Conservation (phyloP, 2,329 filamentous ascomycete species). For the Phoma sp. region DNA sequence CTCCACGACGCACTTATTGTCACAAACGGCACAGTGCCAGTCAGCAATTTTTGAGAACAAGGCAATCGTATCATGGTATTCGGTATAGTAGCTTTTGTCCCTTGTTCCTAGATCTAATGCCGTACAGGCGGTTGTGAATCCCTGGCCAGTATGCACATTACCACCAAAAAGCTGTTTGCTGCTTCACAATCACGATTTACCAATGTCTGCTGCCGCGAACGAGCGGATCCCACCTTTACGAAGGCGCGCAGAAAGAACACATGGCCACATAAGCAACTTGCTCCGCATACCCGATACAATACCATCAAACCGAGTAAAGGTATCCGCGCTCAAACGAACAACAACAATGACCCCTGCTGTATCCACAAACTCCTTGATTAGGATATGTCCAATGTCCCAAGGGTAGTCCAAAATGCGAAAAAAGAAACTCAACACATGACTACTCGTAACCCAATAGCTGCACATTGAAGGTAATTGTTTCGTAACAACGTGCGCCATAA, state of each 20-base stretch:
- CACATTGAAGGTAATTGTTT: conserved; percentile 33
- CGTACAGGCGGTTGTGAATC: conserved; percentile 7
- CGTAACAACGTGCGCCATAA: conserved; percentile 24
- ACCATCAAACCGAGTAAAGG: conserved; percentile 34
- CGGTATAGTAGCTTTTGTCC: conserved; percentile 19
- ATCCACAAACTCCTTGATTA: conserved; percentile 27
- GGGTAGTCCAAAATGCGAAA: conserved; percentile 27
- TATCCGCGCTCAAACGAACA: conserved; percentile 35
- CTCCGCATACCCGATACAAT: conserved; percentile 31
- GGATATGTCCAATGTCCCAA: conserved; percentile 26
- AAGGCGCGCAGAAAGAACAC: conserved; percentile 17
- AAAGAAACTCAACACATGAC: conserved; percentile 32
- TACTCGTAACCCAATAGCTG: conserved; percentile 35
- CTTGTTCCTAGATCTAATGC: conserved; percentile 14
- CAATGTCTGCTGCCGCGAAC: conserved; percentile 2
- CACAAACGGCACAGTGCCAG: conserved; percentile 16
- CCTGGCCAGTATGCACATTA: conserved; percentile 17
- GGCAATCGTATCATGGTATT: conserved; percentile 24
- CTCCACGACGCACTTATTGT: conserved; percentile 10
- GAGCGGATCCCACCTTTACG: conserved; percentile 5
- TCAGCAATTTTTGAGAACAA: conserved; percentile 4
- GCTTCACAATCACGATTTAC: background rate
- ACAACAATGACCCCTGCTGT: conserved; percentile 12
- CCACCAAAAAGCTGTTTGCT: conserved; percentile 14
- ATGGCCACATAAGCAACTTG: conserved; percentile 12